Evolutionary conservation across 768 basidiomycete species (phyloP).

Genomic region (Agaricus bisporus): DNA sequence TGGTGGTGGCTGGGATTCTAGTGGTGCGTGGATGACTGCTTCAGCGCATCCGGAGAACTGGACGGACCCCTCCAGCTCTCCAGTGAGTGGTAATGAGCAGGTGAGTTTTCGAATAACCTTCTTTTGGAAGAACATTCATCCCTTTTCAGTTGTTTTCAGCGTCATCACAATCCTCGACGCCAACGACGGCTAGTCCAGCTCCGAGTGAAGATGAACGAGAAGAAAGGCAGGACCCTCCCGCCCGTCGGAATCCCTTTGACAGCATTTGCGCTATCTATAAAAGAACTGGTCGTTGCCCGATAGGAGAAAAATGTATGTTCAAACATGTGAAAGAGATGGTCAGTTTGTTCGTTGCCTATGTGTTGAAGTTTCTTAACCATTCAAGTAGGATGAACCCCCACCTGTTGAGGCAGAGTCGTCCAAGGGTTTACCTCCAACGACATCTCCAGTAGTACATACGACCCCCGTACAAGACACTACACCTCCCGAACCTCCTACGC

Average conservation of each 20-base stretch:
- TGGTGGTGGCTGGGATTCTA: not conserved
- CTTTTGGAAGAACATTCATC: not conserved
- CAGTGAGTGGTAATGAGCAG: constrained; percentile 1
- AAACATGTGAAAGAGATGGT: constrained; percentile 1
- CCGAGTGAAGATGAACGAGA: not conserved
- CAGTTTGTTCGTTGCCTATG: not conserved
- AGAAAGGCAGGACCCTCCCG: not conserved
- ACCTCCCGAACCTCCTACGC: not conserved
- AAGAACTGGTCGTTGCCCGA: not conserved
- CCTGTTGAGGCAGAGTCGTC: not conserved
- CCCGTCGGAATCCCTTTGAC: not conserved
- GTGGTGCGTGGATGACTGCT: not conserved
- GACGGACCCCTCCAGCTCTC: constrained; percentile 1
- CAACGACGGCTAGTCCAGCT: not conserved
- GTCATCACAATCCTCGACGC: not conserved
- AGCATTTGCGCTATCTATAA: constrained; percentile 1
- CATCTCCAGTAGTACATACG: not conserved
- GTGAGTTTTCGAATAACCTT: not conserved
- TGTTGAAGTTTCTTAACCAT: not conserved
- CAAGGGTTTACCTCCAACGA: too few relatives aligned
- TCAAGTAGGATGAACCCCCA: not conserved
- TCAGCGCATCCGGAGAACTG: not conserved
- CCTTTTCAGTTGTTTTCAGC: not conserved
- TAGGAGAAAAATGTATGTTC: not conserved
- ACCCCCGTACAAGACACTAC: not conserved